Base-by-base conservation (phyloP, 495 filamentous ascomycete genomes). In the Penicillium fimorum region DNA sequence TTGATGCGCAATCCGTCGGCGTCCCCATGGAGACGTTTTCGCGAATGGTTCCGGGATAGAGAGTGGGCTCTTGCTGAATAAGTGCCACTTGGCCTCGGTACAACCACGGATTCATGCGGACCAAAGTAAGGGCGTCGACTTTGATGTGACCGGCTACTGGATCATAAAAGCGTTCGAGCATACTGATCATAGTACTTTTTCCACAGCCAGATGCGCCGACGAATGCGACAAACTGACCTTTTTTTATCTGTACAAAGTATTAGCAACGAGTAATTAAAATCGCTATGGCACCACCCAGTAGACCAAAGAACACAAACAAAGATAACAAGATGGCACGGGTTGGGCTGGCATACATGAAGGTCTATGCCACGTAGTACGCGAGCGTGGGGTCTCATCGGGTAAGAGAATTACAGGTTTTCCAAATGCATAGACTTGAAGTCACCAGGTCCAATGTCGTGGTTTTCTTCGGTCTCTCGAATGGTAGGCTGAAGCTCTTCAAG, bases 121-220 rank as follows among this genome's bases (percentile, higher is more conserved):
- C 30, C 13, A 70, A 50, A 6, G 55, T 20, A 25, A 10, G 17
- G 2, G 37, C 62, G 46, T 72, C 66, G 40, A 79, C 22, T 9
- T 43, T 52, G 42, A 80, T 64, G 8, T 25, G 30, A 38, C 74
- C 77, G 18, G 43, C 27, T 11, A 49, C 60, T 18, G 70, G 73
- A 52, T 81, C 78, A 56, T 81, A 83, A 55, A 82, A 78, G 13
- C 83, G 73, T 57, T 84, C 81, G 11, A 87, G 63, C 4, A 86
- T 68, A 29, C 75, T 65, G 24, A 87, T 73, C 9, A 79, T 70
- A 1, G 82, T 84, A 4, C 74, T 76, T 57, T 87, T 87, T 9
- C 84, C 83, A 33, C 76, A 81, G 1, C 83, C 83, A 5, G 78
- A 79, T 11, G 77, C 68, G 15, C 83, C 83, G 5, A 85, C 80